Evolutionary conservation across 805 yeast species (phyloP).

Genomic region (Blastobotrys parvus): DNA sequence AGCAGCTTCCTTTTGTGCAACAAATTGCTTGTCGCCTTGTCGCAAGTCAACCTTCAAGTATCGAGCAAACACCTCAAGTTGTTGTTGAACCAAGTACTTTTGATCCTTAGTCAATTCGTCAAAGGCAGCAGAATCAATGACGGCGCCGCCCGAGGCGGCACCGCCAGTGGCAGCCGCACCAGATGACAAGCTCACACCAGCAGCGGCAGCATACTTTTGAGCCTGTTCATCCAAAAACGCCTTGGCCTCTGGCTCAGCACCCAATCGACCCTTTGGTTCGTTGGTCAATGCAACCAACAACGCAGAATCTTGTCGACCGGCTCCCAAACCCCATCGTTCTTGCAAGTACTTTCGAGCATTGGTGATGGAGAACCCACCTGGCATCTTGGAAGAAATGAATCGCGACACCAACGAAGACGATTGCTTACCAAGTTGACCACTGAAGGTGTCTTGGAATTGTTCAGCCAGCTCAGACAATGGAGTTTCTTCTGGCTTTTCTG

Average conservation of each 20-base stretch:
- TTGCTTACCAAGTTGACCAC: conserved; percentile 88
- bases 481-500: conserved; percentile 98
- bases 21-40: conserved; percentile 78
- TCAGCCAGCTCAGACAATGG: conserved; percentile 95
- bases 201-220: conserved; percentile 73
- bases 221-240: conserved; percentile 75
- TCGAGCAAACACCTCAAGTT: conserved; percentile 86
- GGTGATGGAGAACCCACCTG: conserved; percentile 96
- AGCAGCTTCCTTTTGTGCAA: conserved; percentile 80
- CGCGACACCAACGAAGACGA: conserved; percentile 83
- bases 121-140: conserved; percentile 90
- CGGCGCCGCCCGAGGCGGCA: conserved; percentile 60
- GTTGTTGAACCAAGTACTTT: conserved; percentile 64
- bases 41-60: conserved; percentile 89
- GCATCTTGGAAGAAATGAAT: conserved; percentile 94
- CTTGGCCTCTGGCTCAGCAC: conserved; percentile 82
- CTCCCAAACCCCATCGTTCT: conserved; percentile 83
- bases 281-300: conserved; percentile 73
- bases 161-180: conserved; percentile 50
- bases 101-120: conserved; percentile 71
- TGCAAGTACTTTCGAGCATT: conserved; percentile 87
- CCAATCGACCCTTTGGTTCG: conserved; percentile 89
- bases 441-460: conserved; percentile 83
- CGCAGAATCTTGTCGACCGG: conserved; percentile 92
- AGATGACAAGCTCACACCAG: conserved; percentile 68